Percentiles rank a stretch among this genome's conserved stretches.
phyloP scores from a whole-genome alignment of 202 grass and related monocot genomes.

The Zoysia matrella region DNA sequence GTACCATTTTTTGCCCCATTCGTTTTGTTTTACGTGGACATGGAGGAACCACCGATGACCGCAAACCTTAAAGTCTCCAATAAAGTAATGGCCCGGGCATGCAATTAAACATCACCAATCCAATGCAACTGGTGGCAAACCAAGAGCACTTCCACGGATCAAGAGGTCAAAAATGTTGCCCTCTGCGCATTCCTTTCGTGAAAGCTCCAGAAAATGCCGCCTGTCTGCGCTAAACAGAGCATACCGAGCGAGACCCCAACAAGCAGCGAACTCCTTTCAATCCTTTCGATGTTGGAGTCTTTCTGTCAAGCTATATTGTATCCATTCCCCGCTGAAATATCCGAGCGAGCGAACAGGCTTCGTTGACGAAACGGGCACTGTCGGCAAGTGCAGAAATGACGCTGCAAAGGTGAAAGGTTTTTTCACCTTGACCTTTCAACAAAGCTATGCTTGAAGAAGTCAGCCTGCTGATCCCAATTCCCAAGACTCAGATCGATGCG shows the following conservation, averaged over 20 bases:
- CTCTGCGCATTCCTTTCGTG: slow-evolving; percentile 26
- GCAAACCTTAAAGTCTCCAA: slow-evolving; percentile 52
- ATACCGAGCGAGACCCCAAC: slow-evolving; percentile 28
- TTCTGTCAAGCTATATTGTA: neutral
- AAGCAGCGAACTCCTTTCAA: neutral
- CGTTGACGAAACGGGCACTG: slow-evolving; percentile 26
- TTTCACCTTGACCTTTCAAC: slow-evolving; percentile 29
- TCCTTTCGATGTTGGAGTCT: slow-evolving; percentile 7
- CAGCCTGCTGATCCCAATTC: slow-evolving; percentile 15
- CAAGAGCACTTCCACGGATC: slow-evolving; percentile 41
- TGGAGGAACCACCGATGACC: slow-evolving; percentile 16
- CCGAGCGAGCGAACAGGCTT: slow-evolving; percentile 9
- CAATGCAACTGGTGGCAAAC: slow-evolving; percentile 41
- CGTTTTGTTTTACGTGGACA: slow-evolving; percentile 52
- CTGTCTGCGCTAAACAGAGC: slow-evolving; percentile 29
- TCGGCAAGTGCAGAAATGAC: slow-evolving; percentile 54
- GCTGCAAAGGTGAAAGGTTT: slow-evolving; percentile 7
- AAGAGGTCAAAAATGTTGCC: slow-evolving; percentile 42
- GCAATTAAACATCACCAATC: slow-evolving; percentile 31
- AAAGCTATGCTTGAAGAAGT: slow-evolving; percentile 2
- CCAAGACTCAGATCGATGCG: neutral
- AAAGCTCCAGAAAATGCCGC: slow-evolving; percentile 30
- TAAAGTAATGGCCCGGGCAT: slow-evolving; percentile 41
- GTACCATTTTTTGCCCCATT: neutral
- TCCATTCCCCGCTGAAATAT: neutral